Conservation (phyloP, 257 asterid genomes). For the Linaria vulgaris region DNA sequence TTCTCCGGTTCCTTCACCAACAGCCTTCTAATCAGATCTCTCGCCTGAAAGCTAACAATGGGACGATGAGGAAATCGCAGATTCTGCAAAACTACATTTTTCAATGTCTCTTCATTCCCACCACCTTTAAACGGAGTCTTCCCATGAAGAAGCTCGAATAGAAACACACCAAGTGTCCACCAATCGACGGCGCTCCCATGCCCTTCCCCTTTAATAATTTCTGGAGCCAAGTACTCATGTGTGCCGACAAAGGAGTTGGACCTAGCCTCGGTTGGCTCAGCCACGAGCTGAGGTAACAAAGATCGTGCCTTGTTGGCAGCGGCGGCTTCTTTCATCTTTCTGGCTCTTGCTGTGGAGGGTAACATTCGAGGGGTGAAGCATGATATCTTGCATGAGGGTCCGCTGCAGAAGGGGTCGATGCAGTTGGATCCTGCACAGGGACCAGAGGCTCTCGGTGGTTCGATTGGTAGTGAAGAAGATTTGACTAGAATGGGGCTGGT, state of each 20-base stretch:
- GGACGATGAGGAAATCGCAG: slow-evolving; percentile 59
- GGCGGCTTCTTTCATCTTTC: slow-evolving; percentile 48
- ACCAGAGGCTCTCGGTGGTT: slow-evolving; percentile 65
- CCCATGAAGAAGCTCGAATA: slow-evolving; percentile 66
- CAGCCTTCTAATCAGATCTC: slow-evolving; percentile 67
- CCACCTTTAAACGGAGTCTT: slow-evolving; percentile 71
- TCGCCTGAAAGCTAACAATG: slow-evolving; percentile 59
- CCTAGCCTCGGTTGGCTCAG: slow-evolving; percentile 73
- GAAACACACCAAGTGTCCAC: slow-evolving; percentile 75
- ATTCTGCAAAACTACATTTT: slow-evolving; percentile 50
- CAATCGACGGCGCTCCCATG: slow-evolving; percentile 84
- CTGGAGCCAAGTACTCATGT: slow-evolving; percentile 77
- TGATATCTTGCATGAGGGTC: slow-evolving; percentile 63
- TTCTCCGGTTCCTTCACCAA: slow-evolving; percentile 62
- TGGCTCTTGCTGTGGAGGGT: slow-evolving; percentile 40
- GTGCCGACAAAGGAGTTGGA: slow-evolving; percentile 83
- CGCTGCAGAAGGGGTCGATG: slow-evolving; percentile 68
- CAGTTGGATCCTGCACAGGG: slow-evolving; percentile 72
- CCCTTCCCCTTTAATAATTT: slow-evolving; percentile 71
- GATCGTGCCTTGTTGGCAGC: slow-evolving; percentile 33
- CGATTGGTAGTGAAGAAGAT: slow-evolving; percentile 35
- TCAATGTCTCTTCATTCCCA: slow-evolving; percentile 63
- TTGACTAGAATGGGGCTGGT: slow-evolving; percentile 59
- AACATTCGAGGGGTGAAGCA: slow-evolving; percentile 57
- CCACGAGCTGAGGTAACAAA: slow-evolving; percentile 61